A percentile compares a stretch with the other conserved stretches of the same genome.
phyloP scores from a whole-genome alignment of 2,329 filamentous ascomycete genomes.

The Aspergillus luchuensis region DNA sequence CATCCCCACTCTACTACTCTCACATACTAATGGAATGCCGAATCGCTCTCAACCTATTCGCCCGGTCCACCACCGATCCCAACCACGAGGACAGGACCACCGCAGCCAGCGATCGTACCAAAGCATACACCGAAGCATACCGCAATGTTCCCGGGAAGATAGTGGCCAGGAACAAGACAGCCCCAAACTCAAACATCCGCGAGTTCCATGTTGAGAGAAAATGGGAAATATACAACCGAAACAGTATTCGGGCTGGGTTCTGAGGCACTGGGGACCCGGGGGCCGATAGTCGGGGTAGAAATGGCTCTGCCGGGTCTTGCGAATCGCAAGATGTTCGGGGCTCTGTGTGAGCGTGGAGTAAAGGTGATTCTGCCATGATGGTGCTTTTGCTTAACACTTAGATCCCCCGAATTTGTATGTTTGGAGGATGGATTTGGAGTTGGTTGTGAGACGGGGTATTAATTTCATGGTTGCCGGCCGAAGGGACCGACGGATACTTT shows the following conservation, averaged over 20 bases:
- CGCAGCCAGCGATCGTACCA: slow-evolving; percentile 60
- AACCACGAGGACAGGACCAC: slow-evolving; percentile 61
- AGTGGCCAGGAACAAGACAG: slow-evolving; percentile 60
- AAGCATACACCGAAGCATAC: slow-evolving; percentile 69
- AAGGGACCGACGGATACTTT: neutral
- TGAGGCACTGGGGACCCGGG: neutral
- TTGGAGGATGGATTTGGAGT: too few relatives aligned
- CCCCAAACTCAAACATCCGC: slow-evolving; percentile 64
- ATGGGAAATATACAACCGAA: slow-evolving; percentile 59
- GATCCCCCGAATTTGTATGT: too few relatives aligned
- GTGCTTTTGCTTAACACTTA: neutral
- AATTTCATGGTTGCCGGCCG: neutral
- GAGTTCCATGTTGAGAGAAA: slow-evolving; percentile 67
- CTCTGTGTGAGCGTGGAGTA: neutral
- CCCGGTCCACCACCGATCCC: slow-evolving; percentile 61
- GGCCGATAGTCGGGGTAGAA: neutral
- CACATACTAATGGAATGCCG: slow-evolving; percentile 51
- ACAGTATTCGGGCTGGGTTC: slow-evolving; percentile 16
- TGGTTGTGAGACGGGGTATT: too few relatives aligned
- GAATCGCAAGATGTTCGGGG: neutral
- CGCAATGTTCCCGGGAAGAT: slow-evolving; percentile 63
- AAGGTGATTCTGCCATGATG: neutral
- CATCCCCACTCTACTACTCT: neutral
- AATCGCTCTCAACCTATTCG: slow-evolving; percentile 54
- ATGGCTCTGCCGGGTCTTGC: neutral